phyloP scores from a whole-genome alignment of 208 protist species.

The Crithidia sp. region DNA sequence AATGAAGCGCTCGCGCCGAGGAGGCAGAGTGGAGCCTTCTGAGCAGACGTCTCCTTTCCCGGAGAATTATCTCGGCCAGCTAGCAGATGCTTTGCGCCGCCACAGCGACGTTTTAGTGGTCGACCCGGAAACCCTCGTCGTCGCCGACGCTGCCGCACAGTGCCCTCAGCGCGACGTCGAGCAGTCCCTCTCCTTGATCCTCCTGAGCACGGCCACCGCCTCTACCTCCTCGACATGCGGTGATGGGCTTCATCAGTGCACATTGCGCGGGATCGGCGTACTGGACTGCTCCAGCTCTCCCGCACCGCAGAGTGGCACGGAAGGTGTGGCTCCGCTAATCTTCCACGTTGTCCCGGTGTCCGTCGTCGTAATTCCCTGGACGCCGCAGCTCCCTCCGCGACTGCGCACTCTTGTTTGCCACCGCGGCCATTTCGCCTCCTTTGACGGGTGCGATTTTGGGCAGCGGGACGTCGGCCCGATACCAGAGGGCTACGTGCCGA shows the following conservation, averaged over 20 bases:
- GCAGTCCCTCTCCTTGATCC: background rate
- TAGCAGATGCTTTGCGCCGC: background rate
- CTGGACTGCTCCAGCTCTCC: background rate
- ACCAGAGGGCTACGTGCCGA: constrained; percentile 15
- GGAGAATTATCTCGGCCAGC: background rate
- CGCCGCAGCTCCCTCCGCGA: constrained; percentile 1
- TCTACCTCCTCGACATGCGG: too few species aligned
- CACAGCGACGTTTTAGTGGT: background rate
- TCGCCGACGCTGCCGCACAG: background rate
- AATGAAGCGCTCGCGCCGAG: constrained; percentile 4
- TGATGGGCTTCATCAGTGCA: background rate
- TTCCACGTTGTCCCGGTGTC: constrained; percentile 5
- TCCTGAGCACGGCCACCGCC: background rate
- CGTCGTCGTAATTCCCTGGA: background rate
- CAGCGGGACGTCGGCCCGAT: constrained; percentile 2
- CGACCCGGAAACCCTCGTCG: background rate
- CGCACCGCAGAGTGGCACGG: too few species aligned
- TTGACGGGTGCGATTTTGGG: constrained; percentile 1
- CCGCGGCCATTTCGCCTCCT: constrained; percentile 10
- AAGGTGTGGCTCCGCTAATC: background rate
- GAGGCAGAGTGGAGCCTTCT: background rate
- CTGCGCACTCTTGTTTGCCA: constrained; percentile 7
- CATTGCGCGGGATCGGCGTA: constrained; percentile 5
- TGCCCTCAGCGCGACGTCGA: background rate
- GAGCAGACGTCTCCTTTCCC: background rate